A percentile compares a stretch with the other conserved stretches of the same genome.
phyloP scores from a whole-genome alignment of 2,329 filamentous ascomycete genomes.

The Triangularia setosa region DNA sequence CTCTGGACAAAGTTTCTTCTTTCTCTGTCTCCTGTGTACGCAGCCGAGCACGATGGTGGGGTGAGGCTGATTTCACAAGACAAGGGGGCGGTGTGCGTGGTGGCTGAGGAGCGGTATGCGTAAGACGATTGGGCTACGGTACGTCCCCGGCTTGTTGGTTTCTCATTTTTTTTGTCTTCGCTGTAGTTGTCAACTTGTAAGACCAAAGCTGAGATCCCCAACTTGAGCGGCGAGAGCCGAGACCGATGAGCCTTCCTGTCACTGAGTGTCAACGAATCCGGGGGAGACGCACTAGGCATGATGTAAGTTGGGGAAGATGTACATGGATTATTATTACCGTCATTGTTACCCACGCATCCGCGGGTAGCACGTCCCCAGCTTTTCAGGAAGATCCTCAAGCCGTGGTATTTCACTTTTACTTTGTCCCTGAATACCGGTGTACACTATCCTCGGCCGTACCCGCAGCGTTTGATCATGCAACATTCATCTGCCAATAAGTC shows the following conservation, averaged over 20 bases:
- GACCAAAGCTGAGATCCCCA: not conserved
- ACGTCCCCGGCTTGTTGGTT: not conserved
- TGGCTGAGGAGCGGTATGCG: slow-evolving; percentile 21
- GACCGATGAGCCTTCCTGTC: not conserved
- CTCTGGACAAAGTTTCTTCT: not conserved
- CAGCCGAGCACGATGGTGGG: not conserved
- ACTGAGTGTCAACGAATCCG: slow-evolving; percentile 11
- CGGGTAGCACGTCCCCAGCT: not conserved
- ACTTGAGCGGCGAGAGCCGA: not conserved
- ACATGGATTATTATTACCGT: not conserved
- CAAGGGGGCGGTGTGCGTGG: slow-evolving; percentile 24
- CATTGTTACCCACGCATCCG: not conserved
- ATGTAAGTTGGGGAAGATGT: slow-evolving; percentile 11
- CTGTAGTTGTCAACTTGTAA: not conserved
- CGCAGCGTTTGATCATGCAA: not conserved
- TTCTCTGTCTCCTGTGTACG: not conserved
- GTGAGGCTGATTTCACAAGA: slow-evolving; percentile 12
- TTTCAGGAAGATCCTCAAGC: not conserved
- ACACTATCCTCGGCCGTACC: slow-evolving; percentile 11
- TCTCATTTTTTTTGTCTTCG: not conserved
- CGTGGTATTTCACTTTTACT: not conserved
- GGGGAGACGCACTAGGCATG: slow-evolving; percentile 12
- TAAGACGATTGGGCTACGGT: not conserved
- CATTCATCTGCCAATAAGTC: not conserved
- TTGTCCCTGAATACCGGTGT: not conserved